Conservation (phyloP, 331 rosid species). For the Rosa hybrid region DNA sequence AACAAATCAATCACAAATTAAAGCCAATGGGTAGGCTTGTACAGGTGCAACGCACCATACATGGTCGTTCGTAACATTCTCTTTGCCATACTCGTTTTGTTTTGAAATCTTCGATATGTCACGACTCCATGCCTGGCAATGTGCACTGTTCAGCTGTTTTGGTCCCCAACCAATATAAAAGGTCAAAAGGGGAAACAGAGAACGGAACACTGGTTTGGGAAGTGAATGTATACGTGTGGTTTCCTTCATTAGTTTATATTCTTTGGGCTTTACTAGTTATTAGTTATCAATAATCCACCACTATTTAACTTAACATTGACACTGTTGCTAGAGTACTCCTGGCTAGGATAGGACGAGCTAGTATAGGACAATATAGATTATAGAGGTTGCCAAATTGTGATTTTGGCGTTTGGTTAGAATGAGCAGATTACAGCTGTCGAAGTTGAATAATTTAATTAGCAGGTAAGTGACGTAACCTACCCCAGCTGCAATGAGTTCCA, state of each 20-base stretch:
- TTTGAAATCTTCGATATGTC: background rate
- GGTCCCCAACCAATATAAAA: background rate
- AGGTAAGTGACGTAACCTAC: background rate
- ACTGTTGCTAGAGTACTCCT: background rate
- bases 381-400: background rate
- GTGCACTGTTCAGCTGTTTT: background rate
- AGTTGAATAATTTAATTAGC: background rate
- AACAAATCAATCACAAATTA: background rate
- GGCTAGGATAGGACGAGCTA: background rate
- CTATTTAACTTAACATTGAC: background rate
- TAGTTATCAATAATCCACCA: background rate
- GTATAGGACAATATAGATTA: too few species aligned
- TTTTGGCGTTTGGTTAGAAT: background rate
- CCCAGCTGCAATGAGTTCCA: background rate
- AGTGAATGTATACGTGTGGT: background rate
- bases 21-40: background rate
- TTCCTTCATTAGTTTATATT: background rate
- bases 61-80: background rate
- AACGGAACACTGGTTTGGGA: background rate
- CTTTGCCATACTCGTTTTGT: background rate
- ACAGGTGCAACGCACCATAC: background rate
- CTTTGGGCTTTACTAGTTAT: background rate
- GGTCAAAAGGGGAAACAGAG: background rate
- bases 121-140: background rate
- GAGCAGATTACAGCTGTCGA: slow-evolving; percentile 7